These are phyloP conservation scores for Vicia faba DNA, from an alignment of 306 rosid species.

Conservation along the genomic window DNA sequence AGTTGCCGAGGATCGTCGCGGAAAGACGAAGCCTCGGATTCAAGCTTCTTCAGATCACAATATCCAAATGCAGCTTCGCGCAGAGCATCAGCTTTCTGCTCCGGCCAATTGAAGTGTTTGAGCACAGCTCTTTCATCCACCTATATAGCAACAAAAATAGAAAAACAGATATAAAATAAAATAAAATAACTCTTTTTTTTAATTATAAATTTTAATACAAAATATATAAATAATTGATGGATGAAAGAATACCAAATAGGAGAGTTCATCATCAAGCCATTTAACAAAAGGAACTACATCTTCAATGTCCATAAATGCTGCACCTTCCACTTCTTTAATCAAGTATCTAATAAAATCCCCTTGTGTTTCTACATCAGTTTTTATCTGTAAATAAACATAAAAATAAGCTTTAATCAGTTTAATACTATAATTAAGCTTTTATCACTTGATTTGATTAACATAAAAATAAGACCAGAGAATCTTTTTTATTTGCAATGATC, in stretches of 20 bases:
- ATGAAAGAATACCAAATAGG: constrained; percentile 67
- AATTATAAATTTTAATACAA: background rate
- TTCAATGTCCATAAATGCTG: constrained; percentile 75
- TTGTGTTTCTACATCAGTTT: constrained; percentile 93
- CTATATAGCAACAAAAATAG: constrained; percentile 41
- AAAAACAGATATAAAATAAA: background rate
- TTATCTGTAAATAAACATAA: constrained; percentile 57
- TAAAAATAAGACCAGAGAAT: constrained; percentile 17
- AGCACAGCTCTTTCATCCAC: constrained; percentile 99
- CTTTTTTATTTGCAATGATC: constrained; percentile 22
- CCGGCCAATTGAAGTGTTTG: constrained; percentile 98
- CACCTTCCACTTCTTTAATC: constrained; percentile 89
- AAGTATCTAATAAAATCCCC: constrained; percentile 89
- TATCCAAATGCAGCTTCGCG: constrained; percentile 98
- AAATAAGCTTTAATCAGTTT: background rate
- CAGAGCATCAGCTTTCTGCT: constrained; percentile 90
- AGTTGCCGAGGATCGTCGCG: constrained; percentile 81
- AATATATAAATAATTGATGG: background rate
- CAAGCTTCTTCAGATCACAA: constrained; percentile 88
- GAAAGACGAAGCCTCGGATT: constrained; percentile 76
- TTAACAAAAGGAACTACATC: constrained; percentile 95
- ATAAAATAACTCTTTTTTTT: background rate
- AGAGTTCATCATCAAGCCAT: constrained; percentile 98
- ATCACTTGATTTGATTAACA: constrained; percentile 25
- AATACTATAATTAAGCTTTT: background rate